phyloP scores from a whole-genome alignment of 345 rosid genomes.

The Tarenaya hassleriana region DNA sequence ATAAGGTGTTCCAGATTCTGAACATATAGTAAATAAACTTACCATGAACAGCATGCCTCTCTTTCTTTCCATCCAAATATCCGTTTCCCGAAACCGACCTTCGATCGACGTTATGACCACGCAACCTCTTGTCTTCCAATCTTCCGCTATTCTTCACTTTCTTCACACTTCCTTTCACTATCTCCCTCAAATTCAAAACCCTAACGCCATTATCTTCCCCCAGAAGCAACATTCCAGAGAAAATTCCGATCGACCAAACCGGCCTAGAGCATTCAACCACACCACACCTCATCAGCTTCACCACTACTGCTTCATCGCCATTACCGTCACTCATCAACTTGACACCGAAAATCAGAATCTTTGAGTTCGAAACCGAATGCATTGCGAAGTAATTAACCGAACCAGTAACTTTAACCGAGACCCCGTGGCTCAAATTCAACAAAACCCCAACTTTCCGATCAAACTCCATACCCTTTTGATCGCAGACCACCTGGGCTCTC shows the following conservation, averaged over 20 bases:
- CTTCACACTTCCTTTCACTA: constrained; percentile 46
- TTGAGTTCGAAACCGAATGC: constrained; percentile 52
- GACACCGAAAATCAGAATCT: constrained; percentile 52
- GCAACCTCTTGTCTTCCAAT: constrained; percentile 23
- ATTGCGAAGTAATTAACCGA: constrained; percentile 63
- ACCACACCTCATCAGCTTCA: constrained; percentile 73
- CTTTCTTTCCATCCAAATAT: constrained; percentile 36
- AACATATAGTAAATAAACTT: constrained; percentile 18
- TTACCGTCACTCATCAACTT: constrained; percentile 32
- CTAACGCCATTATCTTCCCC: constrained; percentile 73
- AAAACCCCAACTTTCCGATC: constrained; percentile 53
- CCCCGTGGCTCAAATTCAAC: constrained; percentile 50
- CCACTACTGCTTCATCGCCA: constrained; percentile 22
- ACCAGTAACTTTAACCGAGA: constrained; percentile 52
- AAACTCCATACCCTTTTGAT: constrained; percentile 54
- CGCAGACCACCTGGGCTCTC: constrained; percentile 44
- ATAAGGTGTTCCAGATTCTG: not conserved
- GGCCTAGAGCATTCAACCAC: constrained; percentile 58
- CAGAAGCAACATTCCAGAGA: constrained; percentile 53
- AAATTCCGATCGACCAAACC: constrained; percentile 52
- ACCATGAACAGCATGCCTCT: constrained; percentile 44
- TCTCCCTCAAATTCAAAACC: constrained; percentile 49
- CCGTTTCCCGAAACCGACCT: constrained; percentile 31
- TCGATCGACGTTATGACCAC: too few species aligned
- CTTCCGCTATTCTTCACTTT: constrained; percentile 35